A percentile compares a stretch with the other conserved stretches of the same genome.
These are phyloP conservation scores for Zygosaccharomyces kombuchaensis DNA, from an alignment of 805 yeast genomes.

Conservation along the genomic window DNA sequence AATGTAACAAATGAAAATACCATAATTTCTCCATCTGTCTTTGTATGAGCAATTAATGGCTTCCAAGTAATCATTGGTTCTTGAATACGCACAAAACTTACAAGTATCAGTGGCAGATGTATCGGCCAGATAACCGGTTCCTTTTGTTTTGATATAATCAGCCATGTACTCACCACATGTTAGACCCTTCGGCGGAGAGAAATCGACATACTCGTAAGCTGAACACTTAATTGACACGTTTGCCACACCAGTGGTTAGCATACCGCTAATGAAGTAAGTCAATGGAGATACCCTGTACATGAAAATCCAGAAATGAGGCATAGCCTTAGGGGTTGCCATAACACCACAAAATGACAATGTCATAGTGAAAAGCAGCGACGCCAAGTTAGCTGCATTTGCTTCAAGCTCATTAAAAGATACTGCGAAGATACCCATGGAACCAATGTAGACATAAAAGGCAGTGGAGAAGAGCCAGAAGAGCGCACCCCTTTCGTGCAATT, in stretches of 20 bases:
- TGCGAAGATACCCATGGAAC: slow-evolving; percentile 54
- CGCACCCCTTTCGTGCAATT: slow-evolving; percentile 53
- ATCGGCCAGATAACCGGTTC: slow-evolving; percentile 48
- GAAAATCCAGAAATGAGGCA: slow-evolving; percentile 78
- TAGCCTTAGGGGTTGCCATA: slow-evolving; percentile 47
- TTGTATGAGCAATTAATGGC: slow-evolving; percentile 38
- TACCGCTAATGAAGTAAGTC: slow-evolving; percentile 57
- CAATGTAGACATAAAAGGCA: slow-evolving; percentile 50
- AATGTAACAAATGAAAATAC: slow-evolving; percentile 51
- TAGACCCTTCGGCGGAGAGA: slow-evolving; percentile 50
- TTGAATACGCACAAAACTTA: slow-evolving; percentile 49
- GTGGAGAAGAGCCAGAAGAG: slow-evolving; percentile 43
- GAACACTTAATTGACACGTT: slow-evolving; percentile 46
- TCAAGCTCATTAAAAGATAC: slow-evolving; percentile 56
- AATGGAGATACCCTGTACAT: slow-evolving; percentile 72
- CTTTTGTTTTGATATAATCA: slow-evolving; percentile 32
- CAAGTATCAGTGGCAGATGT: slow-evolving; percentile 49
- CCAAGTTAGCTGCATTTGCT: slow-evolving; percentile 61
- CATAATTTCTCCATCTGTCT: slow-evolving; percentile 57
- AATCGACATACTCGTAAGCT: slow-evolving; percentile 42
- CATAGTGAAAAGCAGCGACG: slow-evolving; percentile 54
- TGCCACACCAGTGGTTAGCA: slow-evolving; percentile 54
- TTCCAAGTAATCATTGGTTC: slow-evolving; percentile 56
- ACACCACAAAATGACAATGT: slow-evolving; percentile 76
- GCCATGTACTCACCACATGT: slow-evolving; percentile 56